Base-by-base conservation (phyloP, 2,329 filamentous ascomycete species). In the Aspergillus jensenii region DNA sequence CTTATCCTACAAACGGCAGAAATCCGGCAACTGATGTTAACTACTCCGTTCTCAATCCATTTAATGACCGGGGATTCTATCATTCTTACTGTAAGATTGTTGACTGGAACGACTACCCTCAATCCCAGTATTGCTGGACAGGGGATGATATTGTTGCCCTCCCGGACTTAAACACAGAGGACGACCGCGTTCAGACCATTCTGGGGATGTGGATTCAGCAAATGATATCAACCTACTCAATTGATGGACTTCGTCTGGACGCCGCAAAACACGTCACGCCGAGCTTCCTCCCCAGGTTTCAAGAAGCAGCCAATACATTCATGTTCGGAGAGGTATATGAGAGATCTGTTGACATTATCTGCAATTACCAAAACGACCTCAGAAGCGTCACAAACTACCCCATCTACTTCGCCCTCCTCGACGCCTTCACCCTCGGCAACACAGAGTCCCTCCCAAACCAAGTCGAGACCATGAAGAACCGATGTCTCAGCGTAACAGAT, bases 201-300 rank as follows among this genome's bases (percentile, higher is more conserved):
- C 73, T 78, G 65, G 66, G 73, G 27, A 59, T 72, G 21, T 80
- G 78, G 78, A 72, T 79, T 40, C 62, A 65, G 2, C 62, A 68
- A 12, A 67, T 79, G 52, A 73, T 81, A 37, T 63, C 71, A 0
- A 78, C 76, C 44, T 82, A 82, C 61, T 74, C 68, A 17, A 70
- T 80, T 47, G 81, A 84, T 65, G 81, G 81, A 2, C 65, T 83
- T n/a, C 78, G 81, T 50, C 70, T 83, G 27, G 81, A 83, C 65
- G 80, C 78, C 44, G 76, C 77, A 8, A 76, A 79, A 62, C 74
- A 83, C 59, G 74, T 82, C 35, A 68, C 78, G 33, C 74, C 71
- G 1, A 65, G 60, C 15, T 82, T 80, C 63, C 78, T 78, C 67
- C 52, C 70, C 4, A 58, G 59, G 6, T 79, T 80, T 60, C 67